A percentile compares a stretch with the other conserved stretches of the same genome.
phyloP scores from a whole-genome alignment of 1,284 basidiomycete genomes.

The Abortiporus biennis region DNA sequence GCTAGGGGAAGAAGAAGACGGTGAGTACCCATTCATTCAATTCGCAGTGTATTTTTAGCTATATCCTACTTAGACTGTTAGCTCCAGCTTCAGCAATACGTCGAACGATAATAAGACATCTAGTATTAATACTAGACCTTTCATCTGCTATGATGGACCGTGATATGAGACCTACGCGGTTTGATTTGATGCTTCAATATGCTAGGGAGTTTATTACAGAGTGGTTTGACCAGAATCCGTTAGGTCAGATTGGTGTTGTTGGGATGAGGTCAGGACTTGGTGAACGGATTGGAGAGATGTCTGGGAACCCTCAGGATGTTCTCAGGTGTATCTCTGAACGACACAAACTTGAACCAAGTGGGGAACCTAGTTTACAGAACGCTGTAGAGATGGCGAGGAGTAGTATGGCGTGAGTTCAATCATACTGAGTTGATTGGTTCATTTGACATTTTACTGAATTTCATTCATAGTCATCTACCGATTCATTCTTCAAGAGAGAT shows the following conservation, averaged over 20 bases:
- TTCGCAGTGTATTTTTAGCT: not conserved
- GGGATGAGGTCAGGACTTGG: constrained; percentile 87
- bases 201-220: constrained; percentile 88
- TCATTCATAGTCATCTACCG: constrained; percentile 73
- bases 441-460: constrained; percentile 5
- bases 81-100: constrained; percentile 85
- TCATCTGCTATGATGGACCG: constrained; percentile 92
- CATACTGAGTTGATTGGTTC: too few relatives aligned
- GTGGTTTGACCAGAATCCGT: constrained; percentile 99
- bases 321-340: constrained; percentile 82
- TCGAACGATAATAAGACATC: constrained; percentile 93
- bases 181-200: constrained; percentile 86
- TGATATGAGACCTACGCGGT: constrained; percentile 91
- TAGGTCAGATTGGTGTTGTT: constrained; percentile 95
- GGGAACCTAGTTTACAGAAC: constrained; percentile 96
- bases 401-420: constrained; percentile 68
- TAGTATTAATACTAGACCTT: constrained; percentile 87
- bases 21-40: constrained; percentile 32
- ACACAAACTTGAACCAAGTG: constrained; percentile 82
- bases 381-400: constrained; percentile 92
- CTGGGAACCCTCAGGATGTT: constrained; percentile 93
- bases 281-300: constrained; percentile 84
- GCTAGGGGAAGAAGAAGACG: constrained; percentile 81
- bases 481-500: constrained; percentile 95
- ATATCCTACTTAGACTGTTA: constrained; percentile 46